Evolutionary conservation across 305 asterid species (phyloP).

Genomic region (Petunia hybrid): DNA sequence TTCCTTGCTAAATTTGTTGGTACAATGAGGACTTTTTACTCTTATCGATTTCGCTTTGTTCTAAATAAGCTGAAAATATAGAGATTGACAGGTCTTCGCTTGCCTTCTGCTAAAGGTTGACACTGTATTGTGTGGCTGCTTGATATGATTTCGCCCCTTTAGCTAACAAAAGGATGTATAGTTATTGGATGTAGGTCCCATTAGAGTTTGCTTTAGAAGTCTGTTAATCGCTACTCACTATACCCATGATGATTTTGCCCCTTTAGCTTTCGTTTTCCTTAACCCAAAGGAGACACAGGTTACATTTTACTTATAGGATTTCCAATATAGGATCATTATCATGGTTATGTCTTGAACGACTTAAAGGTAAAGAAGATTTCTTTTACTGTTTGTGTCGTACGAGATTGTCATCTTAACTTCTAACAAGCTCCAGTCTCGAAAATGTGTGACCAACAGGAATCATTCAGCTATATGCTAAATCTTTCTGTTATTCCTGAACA

Average conservation of each 20-base stretch:
- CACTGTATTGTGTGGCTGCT: background rate
- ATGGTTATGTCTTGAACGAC: background rate
- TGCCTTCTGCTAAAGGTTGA: conserved; percentile 5
- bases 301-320: background rate
- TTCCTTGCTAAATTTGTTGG: background rate
- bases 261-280: background rate
- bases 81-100: conserved; percentile 2
- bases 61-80: background rate
- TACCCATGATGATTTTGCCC: background rate
- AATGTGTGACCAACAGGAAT: background rate
- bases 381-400: background rate
- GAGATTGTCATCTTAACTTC: background rate
- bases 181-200: background rate
- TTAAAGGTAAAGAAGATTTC: background rate
- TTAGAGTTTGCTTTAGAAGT: background rate
- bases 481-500: background rate
- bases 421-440: conserved; percentile 25
- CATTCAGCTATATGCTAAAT: conserved; percentile 5
- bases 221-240: background rate
- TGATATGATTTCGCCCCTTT: background rate
- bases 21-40: conserved; percentile 17
- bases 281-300: background rate
- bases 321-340: conserved; percentile 10
- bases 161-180: background rate
- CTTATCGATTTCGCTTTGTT: background rate